phyloP scores from a whole-genome alignment of 1,284 basidiomycete species.

The Austropuccinia psidii region DNA sequence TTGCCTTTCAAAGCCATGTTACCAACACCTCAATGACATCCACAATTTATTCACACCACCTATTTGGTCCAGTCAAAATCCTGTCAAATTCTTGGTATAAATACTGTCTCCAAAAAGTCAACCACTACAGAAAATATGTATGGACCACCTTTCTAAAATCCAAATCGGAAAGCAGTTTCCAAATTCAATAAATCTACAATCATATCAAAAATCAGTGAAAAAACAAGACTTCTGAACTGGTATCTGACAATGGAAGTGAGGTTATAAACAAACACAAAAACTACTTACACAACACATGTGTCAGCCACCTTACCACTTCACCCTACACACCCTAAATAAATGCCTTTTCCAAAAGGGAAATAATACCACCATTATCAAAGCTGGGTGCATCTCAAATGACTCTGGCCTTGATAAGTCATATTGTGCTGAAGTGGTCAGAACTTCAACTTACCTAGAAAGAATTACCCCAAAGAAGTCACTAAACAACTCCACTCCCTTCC shows the following conservation, averaged over 20 bases:
- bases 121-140: too few species aligned
- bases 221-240: conserved; percentile 44
- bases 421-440: conserved; percentile 47
- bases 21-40: too few species aligned
- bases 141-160: too few species aligned
- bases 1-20: too few species aligned
- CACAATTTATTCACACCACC: too few species aligned
- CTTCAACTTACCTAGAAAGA: conserved; percentile 48
- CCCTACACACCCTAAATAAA: conserved; percentile 49
- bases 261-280: conserved; percentile 42
- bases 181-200: background rate
- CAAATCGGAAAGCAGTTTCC: too few species aligned
- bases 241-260: conserved; percentile 48
- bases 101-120: too few species aligned
- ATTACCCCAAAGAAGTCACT: conserved; percentile 39
- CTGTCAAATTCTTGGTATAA: too few species aligned
- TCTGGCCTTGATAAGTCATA: conserved; percentile 43
- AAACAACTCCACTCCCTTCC: background rate
- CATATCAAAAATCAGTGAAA: conserved; percentile 41
- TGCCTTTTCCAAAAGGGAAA: conserved; percentile 45
- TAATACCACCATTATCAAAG: conserved; percentile 44
- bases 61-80: too few species aligned
- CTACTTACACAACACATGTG: conserved; percentile 45
- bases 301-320: conserved; percentile 44
- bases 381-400: conserved; percentile 43